A percentile compares a stretch with the other conserved stretches of the same genome.
Evolutionary conservation across 192 early-diverging fungal genomes (phyloP).

Genomic region (Spizellomyces punctatus): DNA sequence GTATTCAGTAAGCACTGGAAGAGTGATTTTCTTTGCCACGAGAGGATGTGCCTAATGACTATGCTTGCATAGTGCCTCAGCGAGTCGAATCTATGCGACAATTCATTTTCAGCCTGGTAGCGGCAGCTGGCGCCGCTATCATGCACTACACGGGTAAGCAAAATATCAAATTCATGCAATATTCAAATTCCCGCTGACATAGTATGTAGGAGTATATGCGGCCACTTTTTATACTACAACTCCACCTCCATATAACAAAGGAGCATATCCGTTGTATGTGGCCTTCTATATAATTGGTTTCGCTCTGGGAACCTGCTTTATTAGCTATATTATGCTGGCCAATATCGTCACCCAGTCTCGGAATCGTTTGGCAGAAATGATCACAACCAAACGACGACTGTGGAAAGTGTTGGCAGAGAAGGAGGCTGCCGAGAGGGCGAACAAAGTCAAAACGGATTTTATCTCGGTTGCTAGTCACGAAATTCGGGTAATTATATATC

Average conservation of each 20-base stretch:
- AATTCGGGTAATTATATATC: neutral
- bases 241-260: constrained; percentile 14
- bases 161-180: neutral
- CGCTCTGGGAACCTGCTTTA: constrained; percentile 8
- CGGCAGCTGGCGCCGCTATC: neutral
- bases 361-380: constrained; percentile 12
- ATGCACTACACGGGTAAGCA: constrained; percentile 16
- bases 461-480: constrained; percentile 10
- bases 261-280: constrained; percentile 5
- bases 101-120: neutral
- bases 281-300: constrained; percentile 2
- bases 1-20: constrained; percentile 15
- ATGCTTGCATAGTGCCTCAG: constrained; percentile 6
- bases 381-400: constrained; percentile 12
- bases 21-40: neutral
- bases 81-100: neutral
- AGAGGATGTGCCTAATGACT: neutral
- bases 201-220: constrained; percentile 3
- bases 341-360: constrained; percentile 11
- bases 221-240: constrained; percentile 8
- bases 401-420: constrained; percentile 23
- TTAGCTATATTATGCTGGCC: constrained; percentile 11
- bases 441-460: constrained; percentile 10
- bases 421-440: constrained; percentile 14
- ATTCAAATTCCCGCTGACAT: neutral